Evolutionary conservation across 2,329 filamentous ascomycete genomes (phyloP).

Genomic region (Aureobasidium pullulans): DNA sequence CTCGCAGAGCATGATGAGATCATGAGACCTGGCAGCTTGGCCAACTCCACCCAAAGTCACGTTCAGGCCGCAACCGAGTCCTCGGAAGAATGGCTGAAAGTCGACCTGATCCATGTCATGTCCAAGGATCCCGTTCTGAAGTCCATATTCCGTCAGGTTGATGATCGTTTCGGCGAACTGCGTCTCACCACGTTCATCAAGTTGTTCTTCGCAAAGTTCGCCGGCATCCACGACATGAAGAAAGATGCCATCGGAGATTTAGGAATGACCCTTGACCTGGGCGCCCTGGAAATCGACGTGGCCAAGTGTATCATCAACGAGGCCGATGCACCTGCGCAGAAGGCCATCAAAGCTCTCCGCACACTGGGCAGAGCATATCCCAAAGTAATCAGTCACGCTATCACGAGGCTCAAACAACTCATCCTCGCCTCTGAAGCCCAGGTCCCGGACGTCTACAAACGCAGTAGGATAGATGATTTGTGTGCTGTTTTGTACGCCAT

Average conservation of each 20-base stretch:
- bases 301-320: neutral
- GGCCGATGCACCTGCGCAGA: neutral
- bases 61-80: no score
- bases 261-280: neutral
- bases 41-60: no score
- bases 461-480: neutral
- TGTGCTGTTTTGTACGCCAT: neutral
- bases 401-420: neutral
- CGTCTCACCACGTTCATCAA: neutral
- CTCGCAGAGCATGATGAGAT: no score
- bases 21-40: no score
- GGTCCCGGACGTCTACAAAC: neutral
- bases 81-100: no score
- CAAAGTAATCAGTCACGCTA: neutral
- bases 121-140: neutral
- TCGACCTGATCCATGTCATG: no score
- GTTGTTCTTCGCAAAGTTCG: neutral
- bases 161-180: neutral
- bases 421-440: neutral
- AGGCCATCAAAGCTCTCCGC: neutral
- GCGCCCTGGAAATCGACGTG: neutral
- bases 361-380: neutral
- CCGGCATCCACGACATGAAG: neutral
- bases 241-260: no score
- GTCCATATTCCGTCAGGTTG: neutral